Percentiles rank a stretch among this genome's conserved stretches.
Conservation (phyloP, 768 basidiomycete species). For the Coprinopsis cinerea region DNA sequence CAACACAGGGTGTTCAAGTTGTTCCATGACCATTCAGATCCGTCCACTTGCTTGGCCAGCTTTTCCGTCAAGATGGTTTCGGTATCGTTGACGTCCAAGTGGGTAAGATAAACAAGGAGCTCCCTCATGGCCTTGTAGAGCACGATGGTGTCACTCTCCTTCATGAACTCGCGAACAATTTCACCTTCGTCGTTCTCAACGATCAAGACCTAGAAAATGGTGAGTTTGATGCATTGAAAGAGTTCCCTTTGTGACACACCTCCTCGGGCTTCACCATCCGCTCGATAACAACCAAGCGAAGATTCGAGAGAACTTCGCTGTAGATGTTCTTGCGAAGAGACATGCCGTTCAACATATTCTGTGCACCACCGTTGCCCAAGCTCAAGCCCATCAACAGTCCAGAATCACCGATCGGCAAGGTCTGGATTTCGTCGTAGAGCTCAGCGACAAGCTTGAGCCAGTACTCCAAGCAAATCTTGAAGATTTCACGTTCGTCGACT, state of each 20-base stretch:
- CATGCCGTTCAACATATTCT: slow-evolving; percentile 69
- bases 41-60: slow-evolving; percentile 93
- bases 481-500: slow-evolving; percentile 97
- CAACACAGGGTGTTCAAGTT: slow-evolving; percentile 98
- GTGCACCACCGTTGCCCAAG: slow-evolving; percentile 59
- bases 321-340: slow-evolving; percentile 91
- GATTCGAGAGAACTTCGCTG: slow-evolving; percentile 88
- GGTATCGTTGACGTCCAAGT: slow-evolving; percentile 93
- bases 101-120: slow-evolving; percentile 94
- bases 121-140: slow-evolving; percentile 99
- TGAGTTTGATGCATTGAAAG: neutral
- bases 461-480: slow-evolving; percentile 99
- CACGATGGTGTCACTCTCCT: slow-evolving; percentile 97
- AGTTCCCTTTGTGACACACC: slow-evolving; percentile 57
- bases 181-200: slow-evolving; percentile 99
- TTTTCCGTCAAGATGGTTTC: slow-evolving; percentile 98
- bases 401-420: slow-evolving; percentile 80
- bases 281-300: slow-evolving; percentile 94
- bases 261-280: slow-evolving; percentile 99
- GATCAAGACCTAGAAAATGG: slow-evolving; percentile 70
- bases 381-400: slow-evolving; percentile 87
- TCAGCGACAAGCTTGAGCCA: slow-evolving; percentile 95
- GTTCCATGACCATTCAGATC: slow-evolving; percentile 99
- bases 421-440: slow-evolving; percentile 95
- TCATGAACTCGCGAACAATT: slow-evolving; percentile 98